phyloP scores from a whole-genome alignment of 192 early-diverging fungal species.

The Phycomyces nitens region DNA sequence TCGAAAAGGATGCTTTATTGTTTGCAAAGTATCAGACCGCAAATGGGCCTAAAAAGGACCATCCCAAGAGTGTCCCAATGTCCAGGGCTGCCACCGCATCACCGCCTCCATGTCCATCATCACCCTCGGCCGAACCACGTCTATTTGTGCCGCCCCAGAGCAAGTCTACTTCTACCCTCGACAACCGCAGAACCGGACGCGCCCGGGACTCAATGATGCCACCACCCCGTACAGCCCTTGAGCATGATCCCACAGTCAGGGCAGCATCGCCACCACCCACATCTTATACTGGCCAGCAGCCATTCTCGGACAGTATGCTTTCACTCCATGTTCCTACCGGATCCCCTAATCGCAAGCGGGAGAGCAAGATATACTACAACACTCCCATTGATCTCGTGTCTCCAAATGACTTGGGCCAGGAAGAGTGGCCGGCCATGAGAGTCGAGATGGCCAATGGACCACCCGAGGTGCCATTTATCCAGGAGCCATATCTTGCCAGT shows the following conservation, averaged over 20 bases:
- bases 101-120: background rate
- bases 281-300: background rate
- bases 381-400: background rate
- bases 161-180: background rate
- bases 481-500: background rate
- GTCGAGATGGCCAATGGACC: background rate
- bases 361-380: background rate
- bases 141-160: constrained; percentile 3
- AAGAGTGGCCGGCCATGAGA: background rate
- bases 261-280: constrained; percentile 21
- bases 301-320: background rate
- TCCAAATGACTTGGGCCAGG: background rate
- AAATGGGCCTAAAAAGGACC: no score
- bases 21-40: constrained; percentile 6
- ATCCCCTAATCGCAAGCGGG: background rate
- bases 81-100: background rate
- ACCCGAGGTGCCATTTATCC: background rate
- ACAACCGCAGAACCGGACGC: background rate
- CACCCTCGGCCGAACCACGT: background rate
- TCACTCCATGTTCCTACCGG: background rate
- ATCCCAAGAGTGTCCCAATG: background rate
- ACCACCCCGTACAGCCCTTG: constrained; percentile 9
- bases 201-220: constrained; percentile 22
- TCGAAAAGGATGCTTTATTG: constrained; percentile 3
- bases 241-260: constrained; percentile 17